Percentiles rank a stretch among this genome's conserved stretches.
Conservation (phyloP, 805 yeast species). For the Wickerhamiella galacta region DNA sequence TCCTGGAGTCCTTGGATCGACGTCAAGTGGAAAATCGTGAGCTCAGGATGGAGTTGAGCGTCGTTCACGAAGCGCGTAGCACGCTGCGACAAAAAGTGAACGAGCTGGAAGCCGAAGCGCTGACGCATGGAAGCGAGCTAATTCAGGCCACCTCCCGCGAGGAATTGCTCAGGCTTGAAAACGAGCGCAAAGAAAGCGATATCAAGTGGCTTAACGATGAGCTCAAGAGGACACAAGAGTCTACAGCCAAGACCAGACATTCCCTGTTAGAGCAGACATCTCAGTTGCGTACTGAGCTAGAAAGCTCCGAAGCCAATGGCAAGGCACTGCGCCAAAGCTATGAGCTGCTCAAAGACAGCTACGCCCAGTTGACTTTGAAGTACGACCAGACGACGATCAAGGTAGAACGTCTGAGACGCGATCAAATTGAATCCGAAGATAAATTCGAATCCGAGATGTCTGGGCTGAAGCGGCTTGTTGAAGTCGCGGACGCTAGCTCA, state of each 20-base stretch:
- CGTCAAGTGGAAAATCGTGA: not conserved
- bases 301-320: slow-evolving; percentile 22
- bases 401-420: slow-evolving; percentile 32
- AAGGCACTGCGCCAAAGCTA: slow-evolving; percentile 17
- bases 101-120: not conserved
- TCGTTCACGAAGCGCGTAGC: not conserved
- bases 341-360: slow-evolving; percentile 23
- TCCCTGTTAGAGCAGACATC: slow-evolving; percentile 18
- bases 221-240: not conserved
- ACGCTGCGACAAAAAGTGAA: not conserved
- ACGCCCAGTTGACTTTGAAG: slow-evolving; percentile 24
- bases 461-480: slow-evolving; percentile 43
- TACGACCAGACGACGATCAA: slow-evolving; percentile 30
- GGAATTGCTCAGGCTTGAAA: not conserved
- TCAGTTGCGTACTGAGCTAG: slow-evolving; percentile 23
- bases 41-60: not conserved
- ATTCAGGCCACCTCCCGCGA: not conserved
- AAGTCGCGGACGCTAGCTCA: slow-evolving; percentile 37
- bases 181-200: slow-evolving; percentile 1
- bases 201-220: not conserved
- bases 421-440: slow-evolving; percentile 28
- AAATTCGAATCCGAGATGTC: slow-evolving; percentile 41
- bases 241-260: slow-evolving; percentile 1
- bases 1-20: slow-evolving; percentile 1
- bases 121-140: not conserved